Base-by-base conservation (phyloP, 768 basidiomycete genomes). In the Termitomyces sp. region DNA sequence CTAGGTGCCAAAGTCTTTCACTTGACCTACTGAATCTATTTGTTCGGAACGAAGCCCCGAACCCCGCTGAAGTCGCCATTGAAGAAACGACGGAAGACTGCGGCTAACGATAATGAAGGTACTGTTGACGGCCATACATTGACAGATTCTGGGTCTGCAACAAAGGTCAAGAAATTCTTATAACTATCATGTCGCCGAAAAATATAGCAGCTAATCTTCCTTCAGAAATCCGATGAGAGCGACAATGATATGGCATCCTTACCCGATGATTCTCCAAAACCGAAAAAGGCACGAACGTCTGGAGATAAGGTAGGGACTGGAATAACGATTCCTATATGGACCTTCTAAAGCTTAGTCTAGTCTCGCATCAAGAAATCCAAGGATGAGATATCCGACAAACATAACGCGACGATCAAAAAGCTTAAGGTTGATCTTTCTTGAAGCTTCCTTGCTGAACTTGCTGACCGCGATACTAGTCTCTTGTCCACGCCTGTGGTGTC, bases 401-500 rank as follows among this genome's bases (percentile, higher is more conserved):
- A 89, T 44, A 91, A 92, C 60, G 87, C 86, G 66, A 83, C 78
- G 1, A 83, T 92, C 60, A 90, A 88, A 66, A 81, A 77, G 46
- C 76, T 92, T 18, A 93, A 93, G 79, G 90, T 84, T 64, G 24
- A 64, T 53, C 3, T 49, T 13, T 52, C 37, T 55, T 45, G 50
- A 26, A 39, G 18, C 36, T 28, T 12, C 55, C n/a, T 56, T 31
- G 31, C 22, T 39, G 22, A 16, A 60, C 33, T 46, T 39, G 34
- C 18, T 59, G 7, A 50, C 55, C 44, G 24, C 26, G 24, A 57
- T 12, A 16, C n/a, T 56, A 92, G 90, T 75, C 83, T 16, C 70
- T 89, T 15, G 82, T 94, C 1, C 68, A 80, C 15, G 87, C 88
- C 2, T 92, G 92, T 60, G 91, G 91, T 6, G 77, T 88, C 18